A percentile compares a stretch with the other conserved stretches of the same genome.
Conservation (phyloP, 441 rosid genomes). For the Cnidoscolus chayamansa region DNA sequence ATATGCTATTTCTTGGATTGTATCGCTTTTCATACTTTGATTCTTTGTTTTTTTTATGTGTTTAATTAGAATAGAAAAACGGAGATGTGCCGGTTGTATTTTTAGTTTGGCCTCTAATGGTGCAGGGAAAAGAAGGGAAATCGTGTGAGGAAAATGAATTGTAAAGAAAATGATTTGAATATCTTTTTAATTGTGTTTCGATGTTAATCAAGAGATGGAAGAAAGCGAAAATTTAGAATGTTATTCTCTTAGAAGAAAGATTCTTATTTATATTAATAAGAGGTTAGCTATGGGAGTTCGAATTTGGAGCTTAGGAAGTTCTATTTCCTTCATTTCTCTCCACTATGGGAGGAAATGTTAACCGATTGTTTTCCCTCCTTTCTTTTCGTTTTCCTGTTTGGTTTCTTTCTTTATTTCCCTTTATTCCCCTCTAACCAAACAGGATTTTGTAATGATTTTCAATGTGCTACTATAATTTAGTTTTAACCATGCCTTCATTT, state of each 20-base stretch:
- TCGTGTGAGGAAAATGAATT: not conserved
- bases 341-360: not conserved
- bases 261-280: not conserved
- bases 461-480: not conserved
- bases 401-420: too few relatives aligned
- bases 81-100: not conserved
- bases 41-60: not conserved
- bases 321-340: not conserved
- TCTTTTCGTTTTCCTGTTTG: too few relatives aligned
- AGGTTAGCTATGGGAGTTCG: not conserved
- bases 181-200: not conserved
- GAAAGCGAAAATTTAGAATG: too few relatives aligned
- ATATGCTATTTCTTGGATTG: not conserved
- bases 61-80: not conserved
- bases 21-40: not conserved
- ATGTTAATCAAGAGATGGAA: not conserved
- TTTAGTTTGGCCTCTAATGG: too few relatives aligned
- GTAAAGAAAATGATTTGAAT: not conserved
- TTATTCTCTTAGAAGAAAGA: too few relatives aligned
- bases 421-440: not conserved
- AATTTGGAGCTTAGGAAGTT: not conserved
- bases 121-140: not conserved
- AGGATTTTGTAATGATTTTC: not conserved
- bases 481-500: not conserved
- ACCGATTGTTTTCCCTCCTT: not conserved